These are phyloP conservation scores for Fragilariopsis cylindrus DNA, from an alignment of 108 stramenopile species.

Conservation along the genomic window DNA sequence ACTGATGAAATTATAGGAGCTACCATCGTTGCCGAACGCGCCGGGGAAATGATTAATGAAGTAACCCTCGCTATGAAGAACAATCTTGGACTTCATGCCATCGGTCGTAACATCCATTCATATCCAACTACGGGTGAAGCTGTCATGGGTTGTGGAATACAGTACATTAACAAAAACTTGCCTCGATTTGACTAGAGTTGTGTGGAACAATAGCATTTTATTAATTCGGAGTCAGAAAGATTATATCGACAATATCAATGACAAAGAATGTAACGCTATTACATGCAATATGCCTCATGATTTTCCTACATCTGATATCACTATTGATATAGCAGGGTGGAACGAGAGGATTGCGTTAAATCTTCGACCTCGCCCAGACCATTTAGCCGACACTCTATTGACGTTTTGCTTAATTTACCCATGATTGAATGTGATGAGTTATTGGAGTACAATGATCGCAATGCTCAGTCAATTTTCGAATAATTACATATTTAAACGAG, in stretches of 20 bases:
- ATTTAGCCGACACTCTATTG: not conserved
- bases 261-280: not conserved
- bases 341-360: not conserved
- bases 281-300: not conserved
- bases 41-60: conserved; percentile 96
- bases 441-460: too few relatives aligned
- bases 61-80: conserved; percentile 92
- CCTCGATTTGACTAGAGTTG: conserved; percentile 34
- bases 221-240: too few relatives aligned
- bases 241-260: too few relatives aligned
- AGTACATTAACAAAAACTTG: conserved; percentile 74
- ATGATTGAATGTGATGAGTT: too few relatives aligned
- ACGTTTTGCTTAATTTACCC: too few relatives aligned
- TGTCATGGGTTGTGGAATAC: conserved; percentile 81
- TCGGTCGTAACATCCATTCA: conserved; percentile 92
- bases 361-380: not conserved
- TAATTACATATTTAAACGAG: too few relatives aligned
- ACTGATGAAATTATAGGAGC: conserved; percentile 92
- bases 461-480: too few relatives aligned
- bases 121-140: conserved; percentile 93
- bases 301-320: not conserved
- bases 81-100: conserved; percentile 69
- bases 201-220: too few relatives aligned
- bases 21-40: conserved; percentile 89
- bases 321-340: not conserved